phyloP scores from a whole-genome alignment of 2,329 filamentous ascomycete species.

The Penicillium concentricum region DNA sequence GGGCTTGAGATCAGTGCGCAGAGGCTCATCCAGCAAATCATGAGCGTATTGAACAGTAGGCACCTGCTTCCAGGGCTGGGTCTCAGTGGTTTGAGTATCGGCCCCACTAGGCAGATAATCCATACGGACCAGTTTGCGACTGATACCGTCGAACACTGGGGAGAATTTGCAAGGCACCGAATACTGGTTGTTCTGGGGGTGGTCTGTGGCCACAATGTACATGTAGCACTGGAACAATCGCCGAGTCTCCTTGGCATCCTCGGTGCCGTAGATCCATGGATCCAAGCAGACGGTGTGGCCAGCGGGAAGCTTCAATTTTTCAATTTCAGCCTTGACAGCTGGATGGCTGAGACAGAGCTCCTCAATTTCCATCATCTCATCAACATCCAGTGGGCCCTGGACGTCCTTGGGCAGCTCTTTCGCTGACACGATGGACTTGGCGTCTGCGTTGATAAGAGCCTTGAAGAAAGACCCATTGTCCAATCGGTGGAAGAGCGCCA shows the following conservation, averaged over 20 bases:
- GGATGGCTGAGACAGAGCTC: conserved; percentile 56
- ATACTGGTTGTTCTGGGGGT: conserved; percentile 41
- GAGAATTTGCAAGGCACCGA: conserved; percentile 39
- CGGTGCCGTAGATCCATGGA: conserved; percentile 68
- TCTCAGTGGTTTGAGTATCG: conserved; percentile 58
- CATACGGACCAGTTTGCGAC: conserved; percentile 65
- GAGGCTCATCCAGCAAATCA: conserved; percentile 64
- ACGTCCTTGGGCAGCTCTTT: conserved; percentile 49
- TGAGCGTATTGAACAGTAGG: conserved; percentile 56
- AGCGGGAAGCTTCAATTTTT: conserved; percentile 58
- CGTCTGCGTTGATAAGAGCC: conserved; percentile 43
- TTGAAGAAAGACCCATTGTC: conserved; percentile 45
- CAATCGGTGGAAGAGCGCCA: conserved; percentile 49
- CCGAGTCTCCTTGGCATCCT: conserved; percentile 39
- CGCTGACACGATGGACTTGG: conserved; percentile 35
- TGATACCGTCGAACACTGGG: conserved; percentile 56
- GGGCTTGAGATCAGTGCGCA: conserved; percentile 65
- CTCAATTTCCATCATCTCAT: conserved; percentile 61
- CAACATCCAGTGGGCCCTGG: conserved; percentile 58
- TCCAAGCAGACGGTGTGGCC: conserved; percentile 58
- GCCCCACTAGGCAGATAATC: conserved; percentile 67
- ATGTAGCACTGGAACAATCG: conserved; percentile 44
- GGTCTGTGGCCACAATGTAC: conserved; percentile 37
- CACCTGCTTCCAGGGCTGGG: conserved; percentile 58
- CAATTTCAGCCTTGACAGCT: conserved; percentile 58